Conservation (phyloP, 148 eudicot species). For the Rhododendron mucronatum region DNA sequence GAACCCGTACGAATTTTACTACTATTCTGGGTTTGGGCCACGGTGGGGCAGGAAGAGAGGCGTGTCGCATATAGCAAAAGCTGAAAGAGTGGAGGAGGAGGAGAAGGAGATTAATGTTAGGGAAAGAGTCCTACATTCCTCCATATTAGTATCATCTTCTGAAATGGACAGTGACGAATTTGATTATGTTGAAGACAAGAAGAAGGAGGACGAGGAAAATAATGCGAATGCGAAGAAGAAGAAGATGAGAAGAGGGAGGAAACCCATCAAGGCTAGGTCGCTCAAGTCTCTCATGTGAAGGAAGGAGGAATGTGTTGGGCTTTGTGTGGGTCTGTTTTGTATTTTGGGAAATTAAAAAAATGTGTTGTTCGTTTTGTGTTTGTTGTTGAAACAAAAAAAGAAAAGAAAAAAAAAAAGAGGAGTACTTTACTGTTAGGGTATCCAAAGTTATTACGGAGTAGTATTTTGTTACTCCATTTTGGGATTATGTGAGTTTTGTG, state of each 20-base stretch:
- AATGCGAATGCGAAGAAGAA: conserved; percentile 6
- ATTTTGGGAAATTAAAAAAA: background rate
- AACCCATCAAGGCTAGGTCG: conserved; percentile 57
- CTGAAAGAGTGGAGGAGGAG: background rate
- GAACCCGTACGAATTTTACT: conserved; percentile 50
- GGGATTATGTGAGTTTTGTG: background rate
- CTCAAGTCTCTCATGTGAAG: conserved; percentile 46
- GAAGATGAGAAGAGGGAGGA: conserved; percentile 30
- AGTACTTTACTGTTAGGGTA: background rate
- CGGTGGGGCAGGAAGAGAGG: conserved; percentile 41
- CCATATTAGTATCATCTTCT: background rate
- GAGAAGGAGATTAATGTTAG: conserved; percentile 15
- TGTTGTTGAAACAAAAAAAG: background rate
- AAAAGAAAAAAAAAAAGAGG: no score
- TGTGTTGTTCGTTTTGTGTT: background rate
- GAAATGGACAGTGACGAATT: background rate
- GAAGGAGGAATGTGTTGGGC: background rate
- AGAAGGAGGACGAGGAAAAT: conserved; percentile 9
- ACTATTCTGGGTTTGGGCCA: conserved; percentile 79
- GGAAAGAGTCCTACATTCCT: background rate
- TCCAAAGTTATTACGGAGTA: background rate
- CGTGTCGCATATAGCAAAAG: background rate
- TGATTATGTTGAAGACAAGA: conserved; percentile 22
- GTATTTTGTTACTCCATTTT: background rate
- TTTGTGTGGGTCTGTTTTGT: background rate